Percentiles rank a stretch among this genome's conserved stretches.
Evolutionary conservation across 2,329 filamentous ascomycete species (phyloP).

Genomic region (Aphanoascus verrucosus): DNA sequence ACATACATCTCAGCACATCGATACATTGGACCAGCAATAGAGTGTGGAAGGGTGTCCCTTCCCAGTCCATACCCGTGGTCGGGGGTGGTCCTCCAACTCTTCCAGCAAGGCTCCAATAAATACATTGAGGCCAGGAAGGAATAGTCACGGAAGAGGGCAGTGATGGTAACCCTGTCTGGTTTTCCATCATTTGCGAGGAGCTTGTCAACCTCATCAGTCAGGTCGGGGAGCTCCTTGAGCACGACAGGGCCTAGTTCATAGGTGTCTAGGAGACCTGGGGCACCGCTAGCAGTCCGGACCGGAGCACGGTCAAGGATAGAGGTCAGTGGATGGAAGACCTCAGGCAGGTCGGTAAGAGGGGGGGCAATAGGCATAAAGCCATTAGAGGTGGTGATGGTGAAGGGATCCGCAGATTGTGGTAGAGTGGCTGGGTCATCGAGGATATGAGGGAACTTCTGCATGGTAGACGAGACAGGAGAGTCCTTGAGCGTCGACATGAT

Average conservation of each 20-base stretch:
- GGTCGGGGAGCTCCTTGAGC: constrained; percentile 61
- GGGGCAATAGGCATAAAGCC: constrained; percentile 36
- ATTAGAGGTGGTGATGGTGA: constrained; percentile 39
- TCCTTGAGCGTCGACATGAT: constrained; percentile 30
- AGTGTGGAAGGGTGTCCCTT: constrained; percentile 58
- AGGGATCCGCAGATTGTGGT: constrained; percentile 35
- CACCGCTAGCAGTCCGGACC: constrained; percentile 61
- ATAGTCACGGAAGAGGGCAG: constrained; percentile 83
- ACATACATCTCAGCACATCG: constrained; percentile 77
- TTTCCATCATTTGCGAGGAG: constrained; percentile 42
- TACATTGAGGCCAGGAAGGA: constrained; percentile 84
- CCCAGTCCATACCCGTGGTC: constrained; percentile 70
- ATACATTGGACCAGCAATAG: constrained; percentile 70
- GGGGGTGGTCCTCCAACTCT: constrained; percentile 47
- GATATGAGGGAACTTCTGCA: constrained; percentile 36
- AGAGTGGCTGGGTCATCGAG: constrained; percentile 34
- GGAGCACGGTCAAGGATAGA: constrained; percentile 67
- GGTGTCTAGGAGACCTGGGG: constrained; percentile 64
- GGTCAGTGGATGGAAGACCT: constrained; percentile 62
- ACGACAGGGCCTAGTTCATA: constrained; percentile 67
- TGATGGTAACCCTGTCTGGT: constrained; percentile 66
- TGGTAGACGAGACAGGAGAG: constrained; percentile 25
- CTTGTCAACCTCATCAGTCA: constrained; percentile 61
- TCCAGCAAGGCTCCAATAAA: constrained; percentile 81
- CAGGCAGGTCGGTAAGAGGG: constrained; percentile 47